phyloP scores from a whole-genome alignment of 768 basidiomycete species.

The Agrocybe praecox region DNA sequence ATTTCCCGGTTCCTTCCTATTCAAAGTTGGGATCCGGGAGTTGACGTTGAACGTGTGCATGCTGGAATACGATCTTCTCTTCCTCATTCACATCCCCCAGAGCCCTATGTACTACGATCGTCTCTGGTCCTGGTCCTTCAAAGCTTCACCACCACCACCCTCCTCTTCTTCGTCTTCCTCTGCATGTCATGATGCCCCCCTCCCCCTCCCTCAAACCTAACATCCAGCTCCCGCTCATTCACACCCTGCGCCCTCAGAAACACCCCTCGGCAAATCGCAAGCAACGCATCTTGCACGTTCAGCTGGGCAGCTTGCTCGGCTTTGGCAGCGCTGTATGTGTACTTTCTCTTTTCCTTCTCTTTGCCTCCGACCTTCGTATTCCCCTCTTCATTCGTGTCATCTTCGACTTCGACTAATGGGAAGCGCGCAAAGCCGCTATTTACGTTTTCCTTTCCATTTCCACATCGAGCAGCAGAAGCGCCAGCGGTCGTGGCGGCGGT shows the following conservation, averaged over 20 bases:
- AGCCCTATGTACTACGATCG: no score
- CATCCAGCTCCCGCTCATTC: slow-evolving; percentile 16
- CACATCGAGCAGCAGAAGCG: no score
- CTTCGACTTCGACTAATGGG: slow-evolving; percentile 24
- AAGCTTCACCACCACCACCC: no score
- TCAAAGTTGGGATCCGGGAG: neutral
- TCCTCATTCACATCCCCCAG: slow-evolving; percentile 8
- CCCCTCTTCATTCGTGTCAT: slow-evolving; percentile 13
- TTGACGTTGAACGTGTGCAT: no score
- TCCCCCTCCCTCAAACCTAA: slow-evolving; percentile 8
- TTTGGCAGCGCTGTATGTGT: neutral
- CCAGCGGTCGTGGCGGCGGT: no score
- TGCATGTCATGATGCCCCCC: no score
- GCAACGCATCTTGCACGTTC: slow-evolving; percentile 26
- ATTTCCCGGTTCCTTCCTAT: no score
- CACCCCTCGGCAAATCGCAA: slow-evolving; percentile 20
- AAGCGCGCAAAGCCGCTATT: slow-evolving; percentile 8
- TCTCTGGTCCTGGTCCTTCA: slow-evolving; percentile 2
- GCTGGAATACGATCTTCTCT: neutral
- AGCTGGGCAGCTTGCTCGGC: slow-evolving; percentile 12
- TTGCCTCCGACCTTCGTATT: no score
- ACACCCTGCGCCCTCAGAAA: slow-evolving; percentile 23
- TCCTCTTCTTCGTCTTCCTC: slow-evolving; percentile 14
- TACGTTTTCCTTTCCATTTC: no score
- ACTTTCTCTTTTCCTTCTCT: neutral